Base-by-base conservation (phyloP, 83 land plant genomes). In the Isoetes engelmannii region DNA sequence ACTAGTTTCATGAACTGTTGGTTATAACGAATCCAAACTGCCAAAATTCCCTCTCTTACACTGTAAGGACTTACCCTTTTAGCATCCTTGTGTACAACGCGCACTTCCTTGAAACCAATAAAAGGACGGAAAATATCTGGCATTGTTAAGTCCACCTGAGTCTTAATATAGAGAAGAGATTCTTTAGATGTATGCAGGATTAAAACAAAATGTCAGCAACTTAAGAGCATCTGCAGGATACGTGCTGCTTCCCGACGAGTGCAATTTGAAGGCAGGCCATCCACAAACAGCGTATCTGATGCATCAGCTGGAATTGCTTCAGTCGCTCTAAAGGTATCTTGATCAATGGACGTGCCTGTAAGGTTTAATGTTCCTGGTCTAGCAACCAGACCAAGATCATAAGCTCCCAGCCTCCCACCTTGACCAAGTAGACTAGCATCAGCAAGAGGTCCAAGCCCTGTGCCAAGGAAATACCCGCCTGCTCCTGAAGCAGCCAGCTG, bases 81-180 rank as follows among this genome's bases (percentile, higher is more conserved):
- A 42, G 84, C 69, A 57, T 86, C 89, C 82, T 84, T 86, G 61
- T 86, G 86, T 17, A 86, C 67, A 73, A 83, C 79, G 72, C 63
- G 81, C 5, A 83, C 75, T 47, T 86, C 82, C 57, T 76, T 83
- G 50, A 78, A 86, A 18, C 86, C 86, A 73, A 81, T 74, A 51
- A 83, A 86, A 10, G 89, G 89, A 1, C 87, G 84, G 67, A 86
- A 86, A 48, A 86, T 75, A 81, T 86, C 89, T 86, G 19, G 12
- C 45, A 65, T 2, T 28, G 37, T 28, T 28, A 28, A 28, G 37
- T 28, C 37, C 37, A 28, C 37, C 37, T 28, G 37, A 28, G 37
- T 28, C 37, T 28, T 28, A 28, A 28, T 28, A 28, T 28, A 2
- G 37, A 28, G 37, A 28, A 28, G 0, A 28, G 37, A 28, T 28